These are phyloP conservation scores for Ceratocystis eucalypticola DNA, from an alignment of 2,329 filamentous ascomycete species.

Conservation along the genomic window DNA sequence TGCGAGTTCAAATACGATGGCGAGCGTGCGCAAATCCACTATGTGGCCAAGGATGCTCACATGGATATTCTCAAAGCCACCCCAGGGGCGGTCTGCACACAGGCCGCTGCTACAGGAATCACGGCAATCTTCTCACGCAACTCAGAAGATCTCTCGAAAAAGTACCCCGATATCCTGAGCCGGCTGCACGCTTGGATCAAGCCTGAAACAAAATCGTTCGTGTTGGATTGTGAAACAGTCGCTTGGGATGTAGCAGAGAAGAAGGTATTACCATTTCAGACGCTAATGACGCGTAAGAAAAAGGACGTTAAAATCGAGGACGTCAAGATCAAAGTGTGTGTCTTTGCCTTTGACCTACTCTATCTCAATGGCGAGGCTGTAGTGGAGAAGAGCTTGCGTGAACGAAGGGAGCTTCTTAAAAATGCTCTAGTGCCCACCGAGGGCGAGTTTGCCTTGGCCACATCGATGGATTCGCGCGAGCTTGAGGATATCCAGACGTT, in stretches of 20 bases:
- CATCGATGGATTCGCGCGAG: constrained; percentile 72
- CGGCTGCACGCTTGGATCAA: constrained; percentile 87
- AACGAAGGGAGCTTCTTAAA: constrained; percentile 64
- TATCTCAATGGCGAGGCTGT: constrained; percentile 86
- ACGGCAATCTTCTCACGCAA: constrained; percentile 94
- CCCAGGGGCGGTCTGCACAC: constrained; percentile 48
- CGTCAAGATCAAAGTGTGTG: constrained; percentile 90
- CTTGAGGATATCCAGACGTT: constrained; percentile 87
- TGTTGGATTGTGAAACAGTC: constrained; percentile 96
- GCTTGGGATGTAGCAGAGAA: constrained; percentile 92
- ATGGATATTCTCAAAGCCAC: constrained; percentile 53
- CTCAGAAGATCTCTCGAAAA: constrained; percentile 91
- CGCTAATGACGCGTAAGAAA: constrained; percentile 93
- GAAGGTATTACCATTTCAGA: constrained; percentile 93
- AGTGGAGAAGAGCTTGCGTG: constrained; percentile 73
- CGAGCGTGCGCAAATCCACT: constrained; percentile 96
- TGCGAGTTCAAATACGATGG: constrained; percentile 99
- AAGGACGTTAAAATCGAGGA: constrained; percentile 95
- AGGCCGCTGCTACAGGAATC: constrained; percentile 48
- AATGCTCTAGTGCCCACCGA: constrained; percentile 62
- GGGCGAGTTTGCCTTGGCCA: constrained; percentile 85
- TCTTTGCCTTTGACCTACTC: constrained; percentile 90
- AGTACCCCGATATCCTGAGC: constrained; percentile 87
- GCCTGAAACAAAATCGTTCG: constrained; percentile 79
- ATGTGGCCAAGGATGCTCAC: constrained; percentile 68